These are phyloP conservation scores for Microcyclosporella mali DNA, from an alignment of 2,329 filamentous ascomycete species.

Conservation along the genomic window DNA sequence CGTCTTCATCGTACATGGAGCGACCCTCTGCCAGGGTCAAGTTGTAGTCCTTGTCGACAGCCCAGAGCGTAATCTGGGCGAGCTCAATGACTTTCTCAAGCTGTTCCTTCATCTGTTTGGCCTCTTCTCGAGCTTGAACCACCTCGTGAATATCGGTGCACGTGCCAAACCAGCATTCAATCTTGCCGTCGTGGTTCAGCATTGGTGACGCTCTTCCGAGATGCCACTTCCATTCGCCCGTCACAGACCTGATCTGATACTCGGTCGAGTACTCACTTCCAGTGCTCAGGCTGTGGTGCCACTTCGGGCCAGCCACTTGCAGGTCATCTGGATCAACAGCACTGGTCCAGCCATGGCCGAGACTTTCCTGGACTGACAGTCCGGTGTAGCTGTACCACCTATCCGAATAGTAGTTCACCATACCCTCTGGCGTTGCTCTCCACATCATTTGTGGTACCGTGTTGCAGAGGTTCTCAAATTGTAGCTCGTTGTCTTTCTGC, in stretches of 20 bases:
- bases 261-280: conserved; percentile 65
- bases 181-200: conserved; percentile 58
- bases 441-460: conserved; percentile 57
- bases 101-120: conserved; percentile 62
- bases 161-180: conserved; percentile 75
- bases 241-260: conserved; percentile 60
- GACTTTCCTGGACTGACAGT: conserved; percentile 54
- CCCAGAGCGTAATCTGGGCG: conserved; percentile 69
- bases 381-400: conserved; percentile 79
- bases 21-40: conserved; percentile 65
- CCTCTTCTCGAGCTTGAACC: conserved; percentile 61
- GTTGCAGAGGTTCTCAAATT: conserved; percentile 71
- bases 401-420: conserved; percentile 67
- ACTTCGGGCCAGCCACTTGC: conserved; percentile 48
- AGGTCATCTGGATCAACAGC: conserved; percentile 68
- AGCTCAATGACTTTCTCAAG: conserved; percentile 68
- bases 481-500: conserved; percentile 63
- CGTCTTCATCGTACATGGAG: conserved; percentile 32
- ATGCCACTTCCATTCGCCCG: conserved; percentile 74
- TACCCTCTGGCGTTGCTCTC: conserved; percentile 60
- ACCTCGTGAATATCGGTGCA: conserved; percentile 70
- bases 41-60: conserved; percentile 56
- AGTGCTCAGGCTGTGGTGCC: conserved; percentile 58
- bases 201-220: conserved; percentile 63
- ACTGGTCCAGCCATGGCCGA: conserved; percentile 57